Conservation (phyloP, 148 eudicot genomes). For the Camellia lanceoleosa region DNA sequence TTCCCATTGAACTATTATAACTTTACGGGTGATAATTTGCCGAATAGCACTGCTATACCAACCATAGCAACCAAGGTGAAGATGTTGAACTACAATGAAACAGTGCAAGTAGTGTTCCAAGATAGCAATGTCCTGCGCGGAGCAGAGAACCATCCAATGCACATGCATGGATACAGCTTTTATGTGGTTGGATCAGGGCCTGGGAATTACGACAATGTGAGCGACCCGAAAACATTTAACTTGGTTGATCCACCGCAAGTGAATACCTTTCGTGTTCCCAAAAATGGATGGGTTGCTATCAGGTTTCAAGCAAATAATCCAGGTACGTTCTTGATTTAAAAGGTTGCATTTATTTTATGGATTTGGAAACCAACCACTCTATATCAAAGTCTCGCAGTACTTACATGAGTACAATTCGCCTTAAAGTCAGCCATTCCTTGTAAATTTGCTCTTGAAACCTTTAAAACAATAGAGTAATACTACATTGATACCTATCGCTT, state of each 20-base stretch:
- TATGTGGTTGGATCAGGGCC: slow-evolving; percentile 2
- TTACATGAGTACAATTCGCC: too few relatives aligned
- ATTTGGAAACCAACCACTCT: too few relatives aligned
- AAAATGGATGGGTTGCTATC: background rate
- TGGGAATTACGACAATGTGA: background rate
- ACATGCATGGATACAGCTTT: slow-evolving; percentile 1
- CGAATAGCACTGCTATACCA: too few relatives aligned
- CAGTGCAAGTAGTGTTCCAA: slow-evolving; percentile 8
- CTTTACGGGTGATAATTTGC: background rate
- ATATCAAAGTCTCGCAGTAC: too few relatives aligned
- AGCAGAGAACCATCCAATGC: slow-evolving; percentile 9
- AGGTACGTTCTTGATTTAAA: background rate
- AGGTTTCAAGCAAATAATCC: slow-evolving; percentile 4
- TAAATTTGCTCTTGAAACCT: too few relatives aligned
- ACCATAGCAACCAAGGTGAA: background rate
- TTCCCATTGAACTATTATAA: background rate
- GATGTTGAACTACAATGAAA: background rate
- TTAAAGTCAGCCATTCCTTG: too few relatives aligned
- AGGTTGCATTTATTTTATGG: too few relatives aligned
- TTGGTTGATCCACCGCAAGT: slow-evolving; percentile 9
- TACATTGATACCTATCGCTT: too few relatives aligned
- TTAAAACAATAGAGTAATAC: too few relatives aligned
- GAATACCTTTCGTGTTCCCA: background rate
- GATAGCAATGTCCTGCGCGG: background rate
- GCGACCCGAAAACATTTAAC: background rate